Evolutionary conservation across 306 rosid species (phyloP).

Genomic region (Quercus bicolor): DNA sequence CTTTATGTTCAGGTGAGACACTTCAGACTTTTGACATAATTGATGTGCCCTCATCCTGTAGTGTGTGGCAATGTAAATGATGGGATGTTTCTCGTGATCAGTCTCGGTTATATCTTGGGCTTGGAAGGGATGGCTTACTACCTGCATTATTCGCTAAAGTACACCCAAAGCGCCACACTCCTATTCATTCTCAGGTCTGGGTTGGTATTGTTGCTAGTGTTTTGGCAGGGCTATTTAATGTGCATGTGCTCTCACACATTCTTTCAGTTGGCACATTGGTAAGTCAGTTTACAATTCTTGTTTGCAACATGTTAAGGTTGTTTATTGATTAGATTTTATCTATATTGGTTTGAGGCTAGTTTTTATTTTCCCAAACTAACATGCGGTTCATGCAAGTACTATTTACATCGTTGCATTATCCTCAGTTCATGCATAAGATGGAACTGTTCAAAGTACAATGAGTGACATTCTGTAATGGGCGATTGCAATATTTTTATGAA

Average conservation of each 20-base stretch:
- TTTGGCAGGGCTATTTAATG: slow-evolving; percentile 81
- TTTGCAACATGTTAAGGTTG: slow-evolving; percentile 9
- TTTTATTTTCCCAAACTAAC: not conserved
- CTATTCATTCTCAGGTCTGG: slow-evolving; percentile 90
- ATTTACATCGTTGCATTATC: not conserved
- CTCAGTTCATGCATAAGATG: not conserved
- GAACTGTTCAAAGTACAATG: not conserved
- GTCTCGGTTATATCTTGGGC: slow-evolving; percentile 98
- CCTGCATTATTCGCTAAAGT: slow-evolving; percentile 80
- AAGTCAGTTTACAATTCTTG: slow-evolving; percentile 30
- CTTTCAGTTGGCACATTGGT: slow-evolving; percentile 98
- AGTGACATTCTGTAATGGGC: not conserved
- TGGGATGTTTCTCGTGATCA: slow-evolving; percentile 43
- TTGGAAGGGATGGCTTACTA: slow-evolving; percentile 92
- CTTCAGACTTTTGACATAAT: slow-evolving; percentile 24
- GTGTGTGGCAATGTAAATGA: slow-evolving; percentile 24
- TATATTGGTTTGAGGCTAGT: not conserved
- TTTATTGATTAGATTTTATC: not conserved
- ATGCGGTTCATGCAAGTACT: not conserved
- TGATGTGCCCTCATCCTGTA: slow-evolving; percentile 26
- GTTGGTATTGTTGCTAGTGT: slow-evolving; percentile 78
- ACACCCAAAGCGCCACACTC: slow-evolving; percentile 70
- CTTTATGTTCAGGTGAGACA: slow-evolving; percentile 88
- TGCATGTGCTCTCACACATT: slow-evolving; percentile 73
- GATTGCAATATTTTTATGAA: not conserved